Evolutionary conservation across 495 filamentous ascomycete species (phyloP).

Genomic region (Friedmanniomyces simplex): DNA sequence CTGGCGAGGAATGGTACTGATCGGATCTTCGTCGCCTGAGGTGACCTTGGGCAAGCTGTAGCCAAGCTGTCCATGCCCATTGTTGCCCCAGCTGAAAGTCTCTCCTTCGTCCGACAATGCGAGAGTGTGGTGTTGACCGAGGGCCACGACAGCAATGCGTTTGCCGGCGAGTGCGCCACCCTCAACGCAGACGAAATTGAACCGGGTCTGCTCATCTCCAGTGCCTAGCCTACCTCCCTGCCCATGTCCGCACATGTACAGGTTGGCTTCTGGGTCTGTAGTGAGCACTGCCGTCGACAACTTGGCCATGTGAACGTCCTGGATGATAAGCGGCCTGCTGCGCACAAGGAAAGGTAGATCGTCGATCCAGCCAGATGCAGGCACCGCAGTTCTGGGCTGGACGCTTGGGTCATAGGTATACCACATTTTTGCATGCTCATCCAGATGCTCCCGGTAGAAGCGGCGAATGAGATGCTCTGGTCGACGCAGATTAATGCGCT

Average conservation of each 20-base stretch:
- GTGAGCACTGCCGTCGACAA: constrained; percentile 85
- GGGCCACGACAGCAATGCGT: constrained; percentile 58
- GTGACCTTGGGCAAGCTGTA: constrained; percentile 51
- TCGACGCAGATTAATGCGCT: constrained; percentile 66
- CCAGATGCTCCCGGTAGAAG: constrained; percentile 42
- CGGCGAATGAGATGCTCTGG: constrained; percentile 65
- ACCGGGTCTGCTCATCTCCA: constrained; percentile 79
- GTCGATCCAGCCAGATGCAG: constrained; percentile 12
- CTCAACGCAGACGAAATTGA: constrained; percentile 71
- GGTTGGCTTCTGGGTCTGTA: constrained; percentile 78
- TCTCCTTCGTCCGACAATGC: constrained; percentile 72
- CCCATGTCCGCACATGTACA: constrained; percentile 88
- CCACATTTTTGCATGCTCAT: constrained; percentile 21
- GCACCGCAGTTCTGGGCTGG: not conserved
- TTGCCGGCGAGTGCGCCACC: constrained; percentile 58
- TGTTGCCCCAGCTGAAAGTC: constrained; percentile 87
- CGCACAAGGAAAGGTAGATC: constrained; percentile 59
- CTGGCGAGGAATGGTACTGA: constrained; percentile 71
- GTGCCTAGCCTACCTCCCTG: constrained; percentile 82
- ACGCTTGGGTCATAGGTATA: constrained; percentile 22
- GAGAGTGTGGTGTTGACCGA: constrained; percentile 86
- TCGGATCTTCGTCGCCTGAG: constrained; percentile 60
- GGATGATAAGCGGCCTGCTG: constrained; percentile 58
- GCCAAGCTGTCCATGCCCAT: constrained; percentile 76
- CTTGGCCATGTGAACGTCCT: constrained; percentile 78